Percentiles rank a stretch among this genome's conserved stretches.
Evolutionary conservation across 1,284 basidiomycete species (phyloP).

Genomic region (Cutaneotrichosporon sp.): DNA sequence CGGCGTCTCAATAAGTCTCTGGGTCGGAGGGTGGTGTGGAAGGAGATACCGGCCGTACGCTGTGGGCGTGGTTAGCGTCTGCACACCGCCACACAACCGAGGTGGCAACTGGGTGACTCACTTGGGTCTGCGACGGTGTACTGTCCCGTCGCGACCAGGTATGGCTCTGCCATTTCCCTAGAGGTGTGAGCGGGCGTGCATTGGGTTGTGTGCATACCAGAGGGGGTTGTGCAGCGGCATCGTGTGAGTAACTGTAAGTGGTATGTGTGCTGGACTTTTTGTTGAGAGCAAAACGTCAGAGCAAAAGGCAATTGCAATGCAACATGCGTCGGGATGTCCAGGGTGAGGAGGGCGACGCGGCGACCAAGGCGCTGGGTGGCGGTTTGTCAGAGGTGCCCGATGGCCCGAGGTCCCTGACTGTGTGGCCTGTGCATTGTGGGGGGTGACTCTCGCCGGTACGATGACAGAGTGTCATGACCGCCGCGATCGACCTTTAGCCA

Average conservation of each 20-base stretch:
- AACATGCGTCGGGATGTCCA: no score
- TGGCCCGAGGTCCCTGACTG: no score
- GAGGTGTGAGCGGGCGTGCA: not conserved
- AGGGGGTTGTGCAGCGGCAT: conserved; percentile 28
- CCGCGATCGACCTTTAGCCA: no score
- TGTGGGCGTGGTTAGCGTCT: conserved; percentile 9
- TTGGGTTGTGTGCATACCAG: conserved; percentile 14
- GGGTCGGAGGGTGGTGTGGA: conserved; percentile 37
- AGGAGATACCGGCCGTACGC: conserved; percentile 44
- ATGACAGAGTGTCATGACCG: no score
- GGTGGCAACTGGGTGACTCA: conserved; percentile 15
- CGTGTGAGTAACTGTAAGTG: not conserved
- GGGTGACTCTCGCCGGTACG: no score
- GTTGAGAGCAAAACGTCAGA: not conserved
- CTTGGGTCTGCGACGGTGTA: conserved; percentile 44
- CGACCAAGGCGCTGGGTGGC: no score
- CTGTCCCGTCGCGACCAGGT: conserved; percentile 28
- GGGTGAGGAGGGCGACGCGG: no score
- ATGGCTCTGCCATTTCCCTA: conserved; percentile 45
- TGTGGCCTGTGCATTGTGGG: no score
- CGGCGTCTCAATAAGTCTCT: conserved; percentile 32
- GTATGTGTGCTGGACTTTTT: not conserved
- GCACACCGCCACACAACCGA: not conserved
- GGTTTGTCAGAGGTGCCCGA: no score
- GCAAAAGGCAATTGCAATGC: not conserved